These are phyloP conservation scores for Chloris gayana DNA, from an alignment of 176 grass and related monocot genomes.

Conservation along the genomic window DNA sequence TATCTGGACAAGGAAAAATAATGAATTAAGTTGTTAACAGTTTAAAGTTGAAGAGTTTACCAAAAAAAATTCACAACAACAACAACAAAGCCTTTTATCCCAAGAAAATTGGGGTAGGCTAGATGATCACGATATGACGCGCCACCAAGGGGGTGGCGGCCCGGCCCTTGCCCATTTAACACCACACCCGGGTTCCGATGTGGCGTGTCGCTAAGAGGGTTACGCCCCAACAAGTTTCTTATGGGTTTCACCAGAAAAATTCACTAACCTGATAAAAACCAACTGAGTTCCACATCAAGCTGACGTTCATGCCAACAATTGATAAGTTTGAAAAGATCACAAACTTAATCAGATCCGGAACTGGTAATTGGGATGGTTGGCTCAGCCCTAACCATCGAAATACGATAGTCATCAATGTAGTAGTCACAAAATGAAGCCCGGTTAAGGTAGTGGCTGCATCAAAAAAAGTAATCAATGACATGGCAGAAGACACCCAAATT, in stretches of 20 bases:
- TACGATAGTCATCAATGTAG: conserved; percentile 81
- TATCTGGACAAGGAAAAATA: conserved; percentile 55
- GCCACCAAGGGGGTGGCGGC: no score
- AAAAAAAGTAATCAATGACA: conserved; percentile 11
- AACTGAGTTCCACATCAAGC: conserved; percentile 98
- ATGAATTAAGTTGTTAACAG: conserved; percentile 11
- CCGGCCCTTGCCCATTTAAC: no score
- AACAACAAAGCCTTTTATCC: no score
- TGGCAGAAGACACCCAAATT: conserved; percentile 10
- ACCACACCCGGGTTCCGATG: no score
- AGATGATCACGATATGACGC: no score
- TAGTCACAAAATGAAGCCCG: conserved; percentile 90
- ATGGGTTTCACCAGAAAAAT: conserved; percentile 8
- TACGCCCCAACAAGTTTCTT: no score
- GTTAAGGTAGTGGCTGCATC: conserved; percentile 84
- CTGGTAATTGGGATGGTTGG: conserved; percentile 83
- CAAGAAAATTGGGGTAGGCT: no score
- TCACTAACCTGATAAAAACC: conserved; percentile 88
- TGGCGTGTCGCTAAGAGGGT: no score
- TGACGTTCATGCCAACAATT: conserved; percentile 93
- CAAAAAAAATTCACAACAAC: conserved; percentile 11
- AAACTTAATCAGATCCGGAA: conserved; percentile 76
- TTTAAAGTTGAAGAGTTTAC: conserved; percentile 15
- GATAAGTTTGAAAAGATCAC: conserved; percentile 89
- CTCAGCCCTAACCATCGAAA: conserved; percentile 81